phyloP scores from a whole-genome alignment of 2,329 filamentous ascomycete genomes.

The Fusarium armeniacum region DNA sequence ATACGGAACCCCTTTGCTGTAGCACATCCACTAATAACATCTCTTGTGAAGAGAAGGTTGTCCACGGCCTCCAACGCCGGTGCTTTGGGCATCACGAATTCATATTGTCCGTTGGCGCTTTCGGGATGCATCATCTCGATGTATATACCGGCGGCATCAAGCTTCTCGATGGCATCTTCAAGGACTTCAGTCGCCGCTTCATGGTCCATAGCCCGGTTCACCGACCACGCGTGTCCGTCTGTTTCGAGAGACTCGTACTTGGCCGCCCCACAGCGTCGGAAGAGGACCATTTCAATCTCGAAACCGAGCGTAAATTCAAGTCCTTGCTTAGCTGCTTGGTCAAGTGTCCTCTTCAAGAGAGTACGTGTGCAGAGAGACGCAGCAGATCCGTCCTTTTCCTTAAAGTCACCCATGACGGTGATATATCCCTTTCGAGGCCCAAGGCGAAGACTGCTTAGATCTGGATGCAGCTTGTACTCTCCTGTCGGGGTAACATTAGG shows the following conservation, averaged over 20 bases:
- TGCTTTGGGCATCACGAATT: slow-evolving; percentile 76
- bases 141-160: slow-evolving; percentile 73
- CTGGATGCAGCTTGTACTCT: slow-evolving; percentile 75
- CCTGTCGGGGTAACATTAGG: slow-evolving; percentile 70
- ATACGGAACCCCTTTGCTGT: slow-evolving; percentile 73
- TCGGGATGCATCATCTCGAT: slow-evolving; percentile 83
- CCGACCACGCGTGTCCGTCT: slow-evolving; percentile 78
- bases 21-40: slow-evolving; percentile 76
- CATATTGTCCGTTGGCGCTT: slow-evolving; percentile 80
- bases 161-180: slow-evolving; percentile 72
- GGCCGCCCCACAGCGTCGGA: slow-evolving; percentile 61
- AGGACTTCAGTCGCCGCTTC: slow-evolving; percentile 69
- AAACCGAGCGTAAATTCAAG: slow-evolving; percentile 79
- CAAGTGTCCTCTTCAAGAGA: slow-evolving; percentile 68
- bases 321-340: slow-evolving; percentile 64
- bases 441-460: slow-evolving; percentile 71
- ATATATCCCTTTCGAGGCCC: slow-evolving; percentile 73
- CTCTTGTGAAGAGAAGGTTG: slow-evolving; percentile 76
- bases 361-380: slow-evolving; percentile 75
- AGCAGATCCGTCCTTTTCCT: slow-evolving; percentile 65
- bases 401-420: slow-evolving; percentile 77
- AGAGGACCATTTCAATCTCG: slow-evolving; percentile 84
- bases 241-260: slow-evolving; percentile 64
- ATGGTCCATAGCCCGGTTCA: slow-evolving; percentile 73
- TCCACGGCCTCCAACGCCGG: slow-evolving; percentile 78